Percentiles rank a stretch among this genome's conserved stretches.
Evolutionary conservation across 768 basidiomycete genomes (phyloP).

Genomic region (Tylopilus balloui): DNA sequence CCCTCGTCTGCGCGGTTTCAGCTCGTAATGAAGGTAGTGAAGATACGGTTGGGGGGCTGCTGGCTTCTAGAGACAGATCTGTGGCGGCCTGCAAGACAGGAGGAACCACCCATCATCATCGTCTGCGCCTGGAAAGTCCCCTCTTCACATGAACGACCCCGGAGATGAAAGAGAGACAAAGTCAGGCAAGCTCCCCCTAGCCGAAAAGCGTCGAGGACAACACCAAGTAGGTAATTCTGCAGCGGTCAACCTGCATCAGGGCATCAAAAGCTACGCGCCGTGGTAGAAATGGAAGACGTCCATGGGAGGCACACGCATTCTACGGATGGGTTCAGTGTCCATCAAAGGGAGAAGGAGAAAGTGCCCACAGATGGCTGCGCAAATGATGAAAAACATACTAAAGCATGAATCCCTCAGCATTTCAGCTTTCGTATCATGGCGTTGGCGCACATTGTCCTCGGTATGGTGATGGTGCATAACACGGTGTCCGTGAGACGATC

Average conservation of each 20-base stretch:
- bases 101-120: constrained; percentile 12
- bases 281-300: constrained; percentile 20
- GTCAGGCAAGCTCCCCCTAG: constrained; percentile 1
- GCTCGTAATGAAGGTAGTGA: too few relatives aligned
- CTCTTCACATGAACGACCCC: constrained; percentile 13
- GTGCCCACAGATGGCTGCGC: constrained; percentile 10
- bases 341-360: constrained; percentile 11
- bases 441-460: background rate
- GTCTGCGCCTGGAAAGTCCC: constrained; percentile 11
- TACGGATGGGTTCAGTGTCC: constrained; percentile 6
- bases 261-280: constrained; percentile 22
- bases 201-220: constrained; percentile 1
- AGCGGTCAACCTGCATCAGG: constrained; percentile 8
- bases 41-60: too few relatives aligned
- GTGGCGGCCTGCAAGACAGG: constrained; percentile 18
- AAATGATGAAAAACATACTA: constrained; percentile 6
- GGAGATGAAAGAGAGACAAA: constrained; percentile 26
- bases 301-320: constrained; percentile 10
- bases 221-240: constrained; percentile 8
- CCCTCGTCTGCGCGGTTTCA: too few relatives aligned
- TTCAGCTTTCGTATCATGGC: too few relatives aligned
- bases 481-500: constrained; percentile 9
- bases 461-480: constrained; percentile 6
- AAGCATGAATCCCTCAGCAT: background rate
- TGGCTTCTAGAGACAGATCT: constrained; percentile 12